Conservation (phyloP, 176 grass and related monocot species). For the Cenchrus fungigraminus region DNA sequence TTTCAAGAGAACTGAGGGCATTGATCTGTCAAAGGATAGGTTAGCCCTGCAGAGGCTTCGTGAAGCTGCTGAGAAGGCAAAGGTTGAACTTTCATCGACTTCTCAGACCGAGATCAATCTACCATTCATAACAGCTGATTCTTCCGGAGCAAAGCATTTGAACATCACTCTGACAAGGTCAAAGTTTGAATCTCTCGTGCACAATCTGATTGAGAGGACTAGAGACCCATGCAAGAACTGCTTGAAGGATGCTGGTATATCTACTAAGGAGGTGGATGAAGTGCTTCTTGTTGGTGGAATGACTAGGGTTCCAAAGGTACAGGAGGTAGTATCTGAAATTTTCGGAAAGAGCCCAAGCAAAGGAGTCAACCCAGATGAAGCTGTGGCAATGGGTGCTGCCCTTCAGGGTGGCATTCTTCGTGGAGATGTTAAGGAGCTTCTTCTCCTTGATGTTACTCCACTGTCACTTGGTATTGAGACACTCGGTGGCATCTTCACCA, state of each 20-base stretch:
- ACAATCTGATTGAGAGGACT: slow-evolving; percentile 70
- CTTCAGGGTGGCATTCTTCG: slow-evolving; percentile 79
- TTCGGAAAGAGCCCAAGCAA: slow-evolving; percentile 75
- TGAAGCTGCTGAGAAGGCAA: slow-evolving; percentile 83
- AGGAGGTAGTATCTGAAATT: slow-evolving; percentile 65
- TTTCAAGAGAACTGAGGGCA: slow-evolving; percentile 66
- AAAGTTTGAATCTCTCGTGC: slow-evolving; percentile 70
- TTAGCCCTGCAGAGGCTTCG: slow-evolving; percentile 66
- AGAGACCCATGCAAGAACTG: slow-evolving; percentile 71
- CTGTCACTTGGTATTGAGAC: slow-evolving; percentile 85
- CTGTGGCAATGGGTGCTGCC: slow-evolving; percentile 75
- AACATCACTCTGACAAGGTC: slow-evolving; percentile 80
- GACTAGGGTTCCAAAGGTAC: slow-evolving; percentile 84
- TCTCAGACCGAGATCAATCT: slow-evolving; percentile 79
- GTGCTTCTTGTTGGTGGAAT: slow-evolving; percentile 84
- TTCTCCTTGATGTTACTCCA: slow-evolving; percentile 74
- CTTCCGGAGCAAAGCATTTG: slow-evolving; percentile 79
- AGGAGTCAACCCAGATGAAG: slow-evolving; percentile 85
- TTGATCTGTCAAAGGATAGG: slow-evolving; percentile 77
- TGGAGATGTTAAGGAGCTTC: slow-evolving; percentile 88
- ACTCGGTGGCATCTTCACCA: slow-evolving; percentile 77
- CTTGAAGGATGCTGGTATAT: slow-evolving; percentile 73
- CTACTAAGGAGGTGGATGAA: slow-evolving; percentile 75
- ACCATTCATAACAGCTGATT: slow-evolving; percentile 79
- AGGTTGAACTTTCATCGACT: slow-evolving; percentile 77